These are phyloP conservation scores for Aspergillus thermomutatus DNA, from an alignment of 2,329 filamentous ascomycete genomes.

Conservation along the genomic window DNA sequence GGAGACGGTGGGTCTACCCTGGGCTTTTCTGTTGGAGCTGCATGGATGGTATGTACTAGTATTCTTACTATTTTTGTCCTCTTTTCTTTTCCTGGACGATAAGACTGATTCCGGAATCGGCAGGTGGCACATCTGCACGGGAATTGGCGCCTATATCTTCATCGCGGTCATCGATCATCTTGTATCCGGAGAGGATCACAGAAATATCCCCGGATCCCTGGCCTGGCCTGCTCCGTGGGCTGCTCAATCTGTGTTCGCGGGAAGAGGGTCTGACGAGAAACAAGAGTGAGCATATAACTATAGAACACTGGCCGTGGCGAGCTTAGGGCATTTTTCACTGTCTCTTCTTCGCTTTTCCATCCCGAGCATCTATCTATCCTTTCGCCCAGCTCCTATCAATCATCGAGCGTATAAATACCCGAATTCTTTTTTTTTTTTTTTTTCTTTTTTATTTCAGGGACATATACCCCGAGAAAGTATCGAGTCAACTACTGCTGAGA, in stretches of 20 bases:
- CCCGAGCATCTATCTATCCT: too few relatives aligned
- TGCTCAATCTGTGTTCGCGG: conserved; percentile 13
- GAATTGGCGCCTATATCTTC: conserved; percentile 20
- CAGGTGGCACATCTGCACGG: conserved; percentile 23
- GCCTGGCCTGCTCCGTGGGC: conserved; percentile 22
- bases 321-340: too few relatives aligned
- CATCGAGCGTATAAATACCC: too few relatives aligned
- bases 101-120: not conserved
- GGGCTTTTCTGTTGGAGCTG: conserved; percentile 26
- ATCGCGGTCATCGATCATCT: conserved; percentile 20
- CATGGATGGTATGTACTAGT: conserved; percentile 26
- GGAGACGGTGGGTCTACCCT: conserved; percentile 19
- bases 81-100: not conserved
- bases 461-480: too few relatives aligned
- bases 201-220: conserved; percentile 4
- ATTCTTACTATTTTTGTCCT: not conserved
- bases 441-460: too few relatives aligned
- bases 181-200: conserved; percentile 9
- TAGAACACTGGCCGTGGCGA: too few relatives aligned
- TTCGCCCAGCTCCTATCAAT: too few relatives aligned
- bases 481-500: too few relatives aligned
- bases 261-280: not conserved
- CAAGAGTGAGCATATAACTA: not conserved
- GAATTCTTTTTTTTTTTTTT: too few relatives aligned
- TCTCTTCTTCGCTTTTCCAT: too few relatives aligned